Evolutionary conservation across 306 rosid species (phyloP), one percentile per base, ranked within the genome.

Genomic region (Vigna hirtella): DNA sequence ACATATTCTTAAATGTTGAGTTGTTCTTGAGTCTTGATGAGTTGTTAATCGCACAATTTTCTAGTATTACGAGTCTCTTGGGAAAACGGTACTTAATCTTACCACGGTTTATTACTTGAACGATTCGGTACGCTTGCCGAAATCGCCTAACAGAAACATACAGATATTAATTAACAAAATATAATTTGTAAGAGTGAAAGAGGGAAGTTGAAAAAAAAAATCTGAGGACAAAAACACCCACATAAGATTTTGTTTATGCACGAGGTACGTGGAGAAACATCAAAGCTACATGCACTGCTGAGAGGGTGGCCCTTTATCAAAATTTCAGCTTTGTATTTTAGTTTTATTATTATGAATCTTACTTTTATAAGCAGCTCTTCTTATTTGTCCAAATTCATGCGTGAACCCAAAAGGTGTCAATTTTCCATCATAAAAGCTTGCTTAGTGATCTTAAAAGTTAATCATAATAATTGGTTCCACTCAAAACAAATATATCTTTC

Each of bases 191-290:
- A 42, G 4, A 28, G 52, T 30, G 40, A 57, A 34, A 67, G 26
- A 38, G 36, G 70, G 62, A 45, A n/a, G 14, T 22, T 55, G 32
- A 36, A 50, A 24, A 57, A 22, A 32, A 32, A 32, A 2, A 32
- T 32, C 5, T 32, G 0, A 32, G 36, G 36, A 32, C 0, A 32
- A 4, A 32, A 32, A 4, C 36, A 4, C 36, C 6, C 6, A 28
- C 6, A 32, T 32, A 4, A 32, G 38, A 34, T 6, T 34, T 34
- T 34, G 6, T 24, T 24, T 24, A 24, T 24, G 38, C 38, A 34
- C 6, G 82, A 82, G 15, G 48, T 62, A 22, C 84, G 83, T 78
- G 84, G 77, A 74, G 53, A 56, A 66, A 78, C 26, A 61, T 55
- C 59, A 70, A 34, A 59, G 38, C 15, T 34, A 58, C 56, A 74